Conservation (phyloP, 345 rosid species). For the Rhodamnia argentea region DNA sequence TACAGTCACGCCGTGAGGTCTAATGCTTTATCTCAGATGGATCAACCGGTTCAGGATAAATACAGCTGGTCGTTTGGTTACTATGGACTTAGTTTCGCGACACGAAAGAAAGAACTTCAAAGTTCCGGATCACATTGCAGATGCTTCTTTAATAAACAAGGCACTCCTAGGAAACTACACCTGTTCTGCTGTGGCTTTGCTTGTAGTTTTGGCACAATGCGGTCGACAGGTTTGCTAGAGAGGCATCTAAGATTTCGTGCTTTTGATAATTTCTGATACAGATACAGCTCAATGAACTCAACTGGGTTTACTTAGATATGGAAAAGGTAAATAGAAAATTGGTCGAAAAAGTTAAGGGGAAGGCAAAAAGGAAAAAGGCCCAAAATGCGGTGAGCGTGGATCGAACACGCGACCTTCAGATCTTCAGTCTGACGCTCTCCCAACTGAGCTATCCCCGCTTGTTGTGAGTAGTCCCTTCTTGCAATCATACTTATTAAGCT, state of each 20-base stretch:
- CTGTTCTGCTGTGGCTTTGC: neutral
- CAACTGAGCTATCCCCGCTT: conserved; percentile 90
- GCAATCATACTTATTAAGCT: neutral
- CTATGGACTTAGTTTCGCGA: neutral
- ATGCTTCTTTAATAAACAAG: neutral
- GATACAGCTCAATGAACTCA: neutral
- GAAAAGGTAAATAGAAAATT: neutral
- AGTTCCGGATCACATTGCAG: neutral
- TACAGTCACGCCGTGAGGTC: neutral
- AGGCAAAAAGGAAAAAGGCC: too few relatives aligned
- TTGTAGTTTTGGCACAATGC: neutral
- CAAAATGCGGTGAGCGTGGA: conserved; percentile 75
- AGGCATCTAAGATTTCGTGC: neutral
- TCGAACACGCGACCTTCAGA: conserved; percentile 96
- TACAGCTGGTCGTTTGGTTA: neutral
- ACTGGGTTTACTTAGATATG: neutral
- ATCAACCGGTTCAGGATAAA: neutral
- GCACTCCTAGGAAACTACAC: neutral
- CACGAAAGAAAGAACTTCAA: fast-evolving
- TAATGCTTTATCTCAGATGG: neutral
- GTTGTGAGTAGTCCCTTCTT: too few relatives aligned
- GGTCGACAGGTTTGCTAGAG: neutral
- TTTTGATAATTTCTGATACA: neutral
- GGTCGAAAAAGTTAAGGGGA: neutral
- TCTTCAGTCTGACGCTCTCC: conserved; percentile 99